A percentile compares a stretch with the other conserved stretches of the same genome.
These are phyloP conservation scores for Coemansia sp. DNA, from an alignment of 192 early-diverging fungal species.

Conservation along the genomic window DNA sequence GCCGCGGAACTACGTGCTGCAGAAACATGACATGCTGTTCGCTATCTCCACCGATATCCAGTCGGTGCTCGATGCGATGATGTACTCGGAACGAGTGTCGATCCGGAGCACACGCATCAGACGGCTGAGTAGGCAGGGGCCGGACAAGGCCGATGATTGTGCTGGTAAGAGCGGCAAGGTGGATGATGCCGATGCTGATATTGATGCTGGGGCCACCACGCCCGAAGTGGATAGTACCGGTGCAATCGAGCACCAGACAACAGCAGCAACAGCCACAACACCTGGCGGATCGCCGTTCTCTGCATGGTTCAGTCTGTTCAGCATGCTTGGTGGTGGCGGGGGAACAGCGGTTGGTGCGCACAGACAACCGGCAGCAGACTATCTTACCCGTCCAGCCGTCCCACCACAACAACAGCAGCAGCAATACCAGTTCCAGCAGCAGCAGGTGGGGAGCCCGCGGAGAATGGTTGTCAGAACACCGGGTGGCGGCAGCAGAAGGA, in stretches of 20 bases:
- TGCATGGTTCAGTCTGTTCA: slow-evolving; percentile 4
- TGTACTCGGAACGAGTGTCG: slow-evolving; percentile 41
- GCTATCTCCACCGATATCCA: slow-evolving; percentile 49
- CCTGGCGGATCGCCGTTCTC: neutral
- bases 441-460: slow-evolving; percentile 29
- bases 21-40: slow-evolving; percentile 49
- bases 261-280: neutral
- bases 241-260: neutral
- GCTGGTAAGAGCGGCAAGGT: too few species aligned
- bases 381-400: neutral
- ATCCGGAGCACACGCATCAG: slow-evolving; percentile 24
- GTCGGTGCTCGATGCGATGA: slow-evolving; percentile 34
- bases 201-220: too few species aligned
- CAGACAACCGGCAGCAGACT: neutral
- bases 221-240: neutral
- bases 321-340: neutral
- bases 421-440: slow-evolving; percentile 3
- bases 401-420: neutral
- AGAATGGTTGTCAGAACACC: slow-evolving; percentile 20
- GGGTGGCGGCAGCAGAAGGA: neutral
- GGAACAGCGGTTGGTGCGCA: neutral
- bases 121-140: neutral
- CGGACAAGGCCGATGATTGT: neutral
- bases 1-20: slow-evolving; percentile 42
- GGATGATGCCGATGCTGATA: too few species aligned